Evolutionary conservation across 2,329 filamentous ascomycete genomes (phyloP).

Genomic region (Cladosporium phlei): DNA sequence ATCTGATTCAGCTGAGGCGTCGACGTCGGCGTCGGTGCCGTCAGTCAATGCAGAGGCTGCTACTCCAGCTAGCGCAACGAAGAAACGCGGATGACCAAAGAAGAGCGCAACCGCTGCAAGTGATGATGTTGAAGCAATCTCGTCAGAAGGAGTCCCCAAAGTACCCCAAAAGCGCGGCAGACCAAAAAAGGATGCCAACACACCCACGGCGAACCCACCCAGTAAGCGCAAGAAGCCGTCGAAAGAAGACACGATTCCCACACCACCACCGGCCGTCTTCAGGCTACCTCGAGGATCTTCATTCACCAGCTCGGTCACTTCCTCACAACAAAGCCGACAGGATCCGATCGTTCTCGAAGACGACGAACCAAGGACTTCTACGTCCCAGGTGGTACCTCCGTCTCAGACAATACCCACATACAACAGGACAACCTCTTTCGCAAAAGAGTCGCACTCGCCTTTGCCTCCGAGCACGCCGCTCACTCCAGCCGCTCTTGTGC

Average conservation of each 20-base stretch:
- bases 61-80: neutral
- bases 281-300: neutral
- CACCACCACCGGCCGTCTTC: neutral
- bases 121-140: neutral
- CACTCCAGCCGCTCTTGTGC: neutral
- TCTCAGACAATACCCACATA: too few relatives aligned
- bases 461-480: neutral
- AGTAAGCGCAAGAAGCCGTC: neutral
- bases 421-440: too few relatives aligned
- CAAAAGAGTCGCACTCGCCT: neutral
- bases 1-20: neutral
- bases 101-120: neutral
- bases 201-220: neutral
- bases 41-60: neutral
- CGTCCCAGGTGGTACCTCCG: neutral
- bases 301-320: neutral
- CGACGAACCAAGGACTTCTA: too few relatives aligned
- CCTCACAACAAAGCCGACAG: neutral
- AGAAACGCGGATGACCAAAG: slow-evolving; percentile 1
- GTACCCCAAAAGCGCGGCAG: slow-evolving; percentile 5
- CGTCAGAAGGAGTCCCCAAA: neutral
- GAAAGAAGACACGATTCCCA: neutral
- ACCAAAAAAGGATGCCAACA: neutral
- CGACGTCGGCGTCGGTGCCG: neutral
- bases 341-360: neutral